Base-by-base conservation (phyloP, 2,329 filamentous ascomycete genomes). In the Tetracladium maxilliforme region DNA sequence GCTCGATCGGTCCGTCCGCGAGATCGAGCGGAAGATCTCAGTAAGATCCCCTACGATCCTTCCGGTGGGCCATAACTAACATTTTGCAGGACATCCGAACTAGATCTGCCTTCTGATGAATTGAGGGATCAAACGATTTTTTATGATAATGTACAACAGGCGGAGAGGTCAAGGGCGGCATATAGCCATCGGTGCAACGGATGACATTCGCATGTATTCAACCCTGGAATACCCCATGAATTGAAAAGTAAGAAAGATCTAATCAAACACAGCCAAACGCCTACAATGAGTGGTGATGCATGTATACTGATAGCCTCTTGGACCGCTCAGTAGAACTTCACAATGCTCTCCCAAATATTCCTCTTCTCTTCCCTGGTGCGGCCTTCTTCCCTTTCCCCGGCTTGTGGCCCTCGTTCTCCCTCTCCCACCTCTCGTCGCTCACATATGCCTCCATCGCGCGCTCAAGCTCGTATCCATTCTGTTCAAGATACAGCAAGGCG, bases 1-100 rank as follows among this genome's bases (percentile, higher is more conserved):
- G 51, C 52, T 95, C 38, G 90, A 95, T 51, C 74, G 90, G 30
- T 87, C 81, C 21, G 74, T 94, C 28, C 60, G 83, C 39, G 82
- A 95, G 53, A 90, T 98, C 43, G 92, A 98, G 61, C 74, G 90
- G 43, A 94, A 94, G 57, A 87, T 98, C 44, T 84, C 80, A 36
- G 62, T 67, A 50, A 47, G 58, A 52, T 21, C 16, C 21, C 8
- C 14, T 14, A 19, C 14, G 9, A 9, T 14, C 12, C 16, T 21
- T 12, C 19, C 24, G 5, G 21, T 9, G 16, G 22, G n/a, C n/a
- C n/a, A n/a, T n/a, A n/a, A n/a, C 37, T 42, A 38, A 45, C 24
- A 22, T n/a, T n/a, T 17, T 16, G 10, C 26, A 64, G 58, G 63
- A 68, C 44, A 68, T 68, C 56, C 53, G 63, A 29, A 68, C 63